Conservation (phyloP, 805 yeast species). For the Kluyveromyces starmeri region DNA sequence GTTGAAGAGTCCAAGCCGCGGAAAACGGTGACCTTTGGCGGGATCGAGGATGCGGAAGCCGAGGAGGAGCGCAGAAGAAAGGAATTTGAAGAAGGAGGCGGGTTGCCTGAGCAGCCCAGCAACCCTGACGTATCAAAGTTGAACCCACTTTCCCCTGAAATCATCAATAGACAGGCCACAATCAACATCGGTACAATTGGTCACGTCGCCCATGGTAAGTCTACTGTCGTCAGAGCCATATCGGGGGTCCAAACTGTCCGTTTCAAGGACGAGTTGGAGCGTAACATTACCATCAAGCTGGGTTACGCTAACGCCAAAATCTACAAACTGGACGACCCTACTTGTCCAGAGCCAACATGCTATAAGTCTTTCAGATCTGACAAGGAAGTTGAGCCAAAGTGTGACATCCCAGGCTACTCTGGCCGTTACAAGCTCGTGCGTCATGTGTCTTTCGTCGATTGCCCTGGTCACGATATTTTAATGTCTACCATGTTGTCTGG, state of each 20-base stretch:
- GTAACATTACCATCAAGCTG: constrained; percentile 95
- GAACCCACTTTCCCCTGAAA: constrained; percentile 89
- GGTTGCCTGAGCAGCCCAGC: constrained; percentile 92
- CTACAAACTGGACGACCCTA: constrained; percentile 79
- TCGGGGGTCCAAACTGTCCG: constrained; percentile 99
- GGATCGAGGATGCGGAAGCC: constrained; percentile 51
- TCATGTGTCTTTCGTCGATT: constrained; percentile 97
- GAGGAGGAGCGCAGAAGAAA: constrained; percentile 70
- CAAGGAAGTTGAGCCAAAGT: constrained; percentile 88
- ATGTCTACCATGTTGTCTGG: constrained; percentile 99
- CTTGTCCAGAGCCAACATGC: constrained; percentile 89
- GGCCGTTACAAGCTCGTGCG: constrained; percentile 87
- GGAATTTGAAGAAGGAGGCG: constrained; percentile 97
- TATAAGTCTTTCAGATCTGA: constrained; percentile 91
- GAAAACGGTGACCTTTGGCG: constrained; percentile 80
- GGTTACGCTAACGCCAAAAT: constrained; percentile 99
- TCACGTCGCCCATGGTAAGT: constrained; percentile 93
- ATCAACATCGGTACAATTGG: constrained; percentile 97
- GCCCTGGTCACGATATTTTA: constrained; percentile 99
- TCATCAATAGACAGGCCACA: constrained; percentile 97
- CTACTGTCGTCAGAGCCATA: constrained; percentile 89
- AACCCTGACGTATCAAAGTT: constrained; percentile 73
- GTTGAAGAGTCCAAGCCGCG: constrained; percentile 38
- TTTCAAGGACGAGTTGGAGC: constrained; percentile 97
- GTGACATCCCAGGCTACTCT: constrained; percentile 79